Evolutionary conservation across 1,284 basidiomycete genomes (phyloP).

Genomic region (Pseudozyma pruni): DNA sequence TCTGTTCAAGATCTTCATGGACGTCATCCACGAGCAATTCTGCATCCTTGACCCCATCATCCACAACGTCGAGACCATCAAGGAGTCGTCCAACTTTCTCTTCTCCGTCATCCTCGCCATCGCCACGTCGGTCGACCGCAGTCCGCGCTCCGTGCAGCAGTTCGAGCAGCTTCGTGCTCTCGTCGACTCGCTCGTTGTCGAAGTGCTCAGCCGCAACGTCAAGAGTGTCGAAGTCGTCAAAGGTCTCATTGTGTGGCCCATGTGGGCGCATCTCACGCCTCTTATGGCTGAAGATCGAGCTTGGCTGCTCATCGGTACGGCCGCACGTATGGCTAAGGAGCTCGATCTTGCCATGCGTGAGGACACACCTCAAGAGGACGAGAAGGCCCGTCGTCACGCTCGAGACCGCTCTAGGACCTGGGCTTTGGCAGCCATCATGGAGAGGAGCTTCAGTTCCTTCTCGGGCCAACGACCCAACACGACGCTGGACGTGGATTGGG

Average conservation of each 20-base stretch:
- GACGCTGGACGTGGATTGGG: slow-evolving; percentile 45
- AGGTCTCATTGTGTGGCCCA: slow-evolving; percentile 46
- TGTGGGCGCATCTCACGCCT: slow-evolving; percentile 50
- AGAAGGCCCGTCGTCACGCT: slow-evolving; percentile 35
- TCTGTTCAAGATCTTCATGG: slow-evolving; percentile 40
- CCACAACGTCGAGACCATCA: slow-evolving; percentile 41
- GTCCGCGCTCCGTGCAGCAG: slow-evolving; percentile 35
- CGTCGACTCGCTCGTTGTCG: slow-evolving; percentile 47
- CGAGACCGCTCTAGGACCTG: slow-evolving; percentile 46
- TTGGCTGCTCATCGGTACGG: slow-evolving; percentile 46
- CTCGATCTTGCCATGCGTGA: slow-evolving; percentile 45
- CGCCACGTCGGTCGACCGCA: slow-evolving; percentile 42
- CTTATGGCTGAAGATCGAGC: slow-evolving; percentile 49
- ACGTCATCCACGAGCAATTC: slow-evolving; percentile 42
- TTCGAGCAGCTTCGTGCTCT: slow-evolving; percentile 38
- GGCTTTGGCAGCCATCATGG: slow-evolving; percentile 50
- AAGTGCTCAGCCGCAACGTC: slow-evolving; percentile 49
- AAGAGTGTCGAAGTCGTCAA: slow-evolving; percentile 50
- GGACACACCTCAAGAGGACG: slow-evolving; percentile 33
- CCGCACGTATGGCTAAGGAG: slow-evolving; percentile 49
- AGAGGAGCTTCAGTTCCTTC: slow-evolving; percentile 47
- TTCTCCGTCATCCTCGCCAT: slow-evolving; percentile 47
- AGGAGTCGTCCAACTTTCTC: slow-evolving; percentile 49
- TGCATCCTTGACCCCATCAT: slow-evolving; percentile 41
- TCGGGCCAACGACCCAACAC: slow-evolving; percentile 49